Percentiles rank a stretch among this genome's conserved stretches.
These are phyloP conservation scores for Verruconis gallopava DNA, from an alignment of 2,329 filamentous ascomycete genomes.

Conservation along the genomic window DNA sequence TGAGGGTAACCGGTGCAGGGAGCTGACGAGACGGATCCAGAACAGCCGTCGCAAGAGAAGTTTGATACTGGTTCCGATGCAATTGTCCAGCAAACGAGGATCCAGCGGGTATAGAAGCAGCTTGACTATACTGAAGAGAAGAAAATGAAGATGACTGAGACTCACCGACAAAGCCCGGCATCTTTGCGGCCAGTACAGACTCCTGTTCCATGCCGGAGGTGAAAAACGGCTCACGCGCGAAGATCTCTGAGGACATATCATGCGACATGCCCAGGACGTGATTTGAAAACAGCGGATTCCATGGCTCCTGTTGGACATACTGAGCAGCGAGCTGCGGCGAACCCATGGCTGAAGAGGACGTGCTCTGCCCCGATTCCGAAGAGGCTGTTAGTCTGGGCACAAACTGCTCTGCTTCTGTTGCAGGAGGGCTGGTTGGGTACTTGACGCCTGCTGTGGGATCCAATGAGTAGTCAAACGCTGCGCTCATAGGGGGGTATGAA, in stretches of 20 bases:
- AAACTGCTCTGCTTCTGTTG: constrained; percentile 2
- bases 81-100: background rate
- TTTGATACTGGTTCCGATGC: background rate
- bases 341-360: constrained; percentile 36
- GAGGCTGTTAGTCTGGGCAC: constrained; percentile 26
- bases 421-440: constrained; percentile 1
- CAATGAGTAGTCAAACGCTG: background rate
- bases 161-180: constrained; percentile 8
- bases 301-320: constrained; percentile 43
- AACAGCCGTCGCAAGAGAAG: background rate
- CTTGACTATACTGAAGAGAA: background rate
- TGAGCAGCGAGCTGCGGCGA: constrained; percentile 47
- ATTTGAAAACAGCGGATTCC: constrained; percentile 37
- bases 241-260: constrained; percentile 33
- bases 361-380: constrained; percentile 36
- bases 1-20: background rate
- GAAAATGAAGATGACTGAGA: constrained; percentile 3
- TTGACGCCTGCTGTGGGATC: background rate
- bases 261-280: constrained; percentile 48
- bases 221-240: constrained; percentile 6
- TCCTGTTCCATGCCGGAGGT: constrained; percentile 6
- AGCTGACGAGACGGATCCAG: constrained; percentile 1
- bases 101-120: background rate
- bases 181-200: constrained; percentile 4
- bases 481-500: constrained; percentile 5